Evolutionary conservation across 2,329 filamentous ascomycete genomes (phyloP).

Genomic region (Clonostachys byssicola): DNA sequence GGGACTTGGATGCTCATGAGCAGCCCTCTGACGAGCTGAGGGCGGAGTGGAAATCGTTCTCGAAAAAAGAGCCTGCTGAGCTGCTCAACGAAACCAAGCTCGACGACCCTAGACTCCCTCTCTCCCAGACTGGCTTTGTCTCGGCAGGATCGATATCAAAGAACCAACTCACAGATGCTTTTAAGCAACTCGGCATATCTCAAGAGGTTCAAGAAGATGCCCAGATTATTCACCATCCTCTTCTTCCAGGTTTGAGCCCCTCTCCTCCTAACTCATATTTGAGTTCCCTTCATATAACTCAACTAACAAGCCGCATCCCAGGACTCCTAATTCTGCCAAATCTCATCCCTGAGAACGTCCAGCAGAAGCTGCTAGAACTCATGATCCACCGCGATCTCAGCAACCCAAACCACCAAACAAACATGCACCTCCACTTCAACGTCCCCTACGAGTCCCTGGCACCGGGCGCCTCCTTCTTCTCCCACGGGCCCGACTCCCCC

Average conservation of each 20-base stretch:
- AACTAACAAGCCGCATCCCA: conserved; percentile 23
- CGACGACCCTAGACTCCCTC: conserved; percentile 41
- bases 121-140: conserved; percentile 37
- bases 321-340: conserved; percentile 76
- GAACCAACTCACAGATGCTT: conserved; percentile 35
- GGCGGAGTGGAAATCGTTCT: conserved; percentile 70
- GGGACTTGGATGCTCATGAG: conserved; percentile 68
- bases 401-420: conserved; percentile 74
- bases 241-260: conserved; percentile 60
- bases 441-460: conserved; percentile 49
- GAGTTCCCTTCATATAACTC: background rate
- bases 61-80: conserved; percentile 50
- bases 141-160: conserved; percentile 35
- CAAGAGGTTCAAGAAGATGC: conserved; percentile 26
- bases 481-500: conserved; percentile 33
- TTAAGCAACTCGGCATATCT: conserved; percentile 29
- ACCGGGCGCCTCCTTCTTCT: conserved; percentile 47
- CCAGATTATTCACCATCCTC: conserved; percentile 58
- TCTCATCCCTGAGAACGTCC: conserved; percentile 65
- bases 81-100: conserved; percentile 52
- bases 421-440: conserved; percentile 80
- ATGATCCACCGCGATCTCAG: conserved; percentile 76
- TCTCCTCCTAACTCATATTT: background rate
- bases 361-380: conserved; percentile 65
- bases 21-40: conserved; percentile 69